Evolutionary conservation across 306 rosid genomes (phyloP).

Genomic region (Quercus berberidifolia): DNA sequence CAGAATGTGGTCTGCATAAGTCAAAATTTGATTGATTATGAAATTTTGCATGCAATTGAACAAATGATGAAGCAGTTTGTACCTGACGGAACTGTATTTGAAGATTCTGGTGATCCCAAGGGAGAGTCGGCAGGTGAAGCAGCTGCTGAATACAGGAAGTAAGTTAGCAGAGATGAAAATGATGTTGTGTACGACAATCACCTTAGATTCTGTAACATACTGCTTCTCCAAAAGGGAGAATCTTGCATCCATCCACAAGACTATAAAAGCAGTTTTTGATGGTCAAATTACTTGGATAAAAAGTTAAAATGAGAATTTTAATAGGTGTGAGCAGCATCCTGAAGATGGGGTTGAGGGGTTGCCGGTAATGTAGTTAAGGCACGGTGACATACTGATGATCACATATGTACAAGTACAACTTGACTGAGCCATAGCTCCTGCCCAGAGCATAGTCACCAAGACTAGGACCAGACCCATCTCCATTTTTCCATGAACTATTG

Average conservation of each 20-base stretch:
- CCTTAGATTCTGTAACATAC: not conserved
- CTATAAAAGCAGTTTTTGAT: not conserved
- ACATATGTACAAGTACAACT: too few relatives aligned
- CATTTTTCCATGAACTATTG: slow-evolving; percentile 44
- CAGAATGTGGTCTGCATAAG: not conserved
- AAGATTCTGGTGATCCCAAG: slow-evolving; percentile 52
- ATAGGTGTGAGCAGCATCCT: slow-evolving; percentile 49
- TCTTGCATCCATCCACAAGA: not conserved
- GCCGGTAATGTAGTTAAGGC: slow-evolving; percentile 64
- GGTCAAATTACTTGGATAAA: not conserved
- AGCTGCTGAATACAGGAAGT: slow-evolving; percentile 20
- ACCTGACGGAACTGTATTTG: slow-evolving; percentile 51
- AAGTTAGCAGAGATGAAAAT: slow-evolving; percentile 15
- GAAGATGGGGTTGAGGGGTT: slow-evolving; percentile 71
- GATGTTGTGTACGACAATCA: not conserved
- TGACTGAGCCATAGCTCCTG: too few relatives aligned
- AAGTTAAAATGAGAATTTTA: not conserved
- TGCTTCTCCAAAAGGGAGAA: not conserved
- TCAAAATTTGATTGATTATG: slow-evolving; percentile 1
- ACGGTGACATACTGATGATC: slow-evolving; percentile 24
- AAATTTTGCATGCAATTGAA: too few relatives aligned
- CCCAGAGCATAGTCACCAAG: too few relatives aligned
- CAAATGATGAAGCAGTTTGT: not conserved
- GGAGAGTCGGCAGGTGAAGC: slow-evolving; percentile 68
- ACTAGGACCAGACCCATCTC: slow-evolving; percentile 5